These are phyloP conservation scores for Flaveria linearis DNA, from an alignment of 129 eudicot genomes.

Conservation along the genomic window DNA sequence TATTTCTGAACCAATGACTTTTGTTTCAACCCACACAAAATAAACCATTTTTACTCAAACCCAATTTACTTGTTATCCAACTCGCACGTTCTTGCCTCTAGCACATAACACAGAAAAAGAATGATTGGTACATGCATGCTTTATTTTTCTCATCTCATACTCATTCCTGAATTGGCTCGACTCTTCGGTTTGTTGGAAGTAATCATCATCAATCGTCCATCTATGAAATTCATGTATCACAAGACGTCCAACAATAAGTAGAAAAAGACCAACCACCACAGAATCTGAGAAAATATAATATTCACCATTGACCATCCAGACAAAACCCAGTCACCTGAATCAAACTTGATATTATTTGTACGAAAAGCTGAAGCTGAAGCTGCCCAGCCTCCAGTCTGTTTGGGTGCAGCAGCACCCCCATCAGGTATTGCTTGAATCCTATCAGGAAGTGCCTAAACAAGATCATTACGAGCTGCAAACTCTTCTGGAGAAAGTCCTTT, in stretches of 20 bases:
- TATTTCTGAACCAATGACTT: too few species aligned
- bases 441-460: too few species aligned
- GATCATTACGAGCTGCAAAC: too few species aligned
- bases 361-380: too few species aligned
- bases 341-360: too few species aligned
- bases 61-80: neutral
- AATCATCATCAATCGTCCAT: conserved; percentile 72
- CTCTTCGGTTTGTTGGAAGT: conserved; percentile 79
- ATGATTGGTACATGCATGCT: conserved; percentile 56
- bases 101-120: neutral
- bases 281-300: conserved; percentile 5
- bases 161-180: conserved; percentile 79
- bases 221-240: conserved; percentile 35
- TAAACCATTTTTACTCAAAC: neutral
- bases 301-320: neutral
- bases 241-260: neutral
- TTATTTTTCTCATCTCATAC: conserved; percentile 88
- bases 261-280: neutral
- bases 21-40: neutral
- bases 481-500: too few species aligned
- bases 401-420: too few species aligned
- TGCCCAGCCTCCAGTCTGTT: too few species aligned
- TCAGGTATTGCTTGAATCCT: too few species aligned
- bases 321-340: too few species aligned
- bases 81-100: neutral